These are phyloP conservation scores for Botryotinia globosa DNA, from an alignment of 2,329 filamentous ascomycete species.

Conservation along the genomic window DNA sequence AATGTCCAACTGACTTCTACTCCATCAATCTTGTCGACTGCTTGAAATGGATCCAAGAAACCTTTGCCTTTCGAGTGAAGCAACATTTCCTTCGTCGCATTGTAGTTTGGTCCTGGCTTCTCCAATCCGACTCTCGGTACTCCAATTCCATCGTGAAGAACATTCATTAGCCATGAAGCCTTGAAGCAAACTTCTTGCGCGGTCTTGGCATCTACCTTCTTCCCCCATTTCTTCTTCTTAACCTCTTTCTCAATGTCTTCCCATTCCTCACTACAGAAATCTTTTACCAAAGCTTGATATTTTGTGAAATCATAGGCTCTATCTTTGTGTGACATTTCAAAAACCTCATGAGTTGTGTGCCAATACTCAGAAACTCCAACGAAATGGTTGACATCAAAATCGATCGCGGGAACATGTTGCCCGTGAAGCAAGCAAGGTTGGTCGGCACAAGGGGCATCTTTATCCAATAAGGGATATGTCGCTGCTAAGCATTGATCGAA, in stretches of 20 bases:
- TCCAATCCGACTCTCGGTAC: constrained; percentile 84
- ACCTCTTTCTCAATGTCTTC: constrained; percentile 67
- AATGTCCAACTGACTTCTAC: constrained; percentile 97
- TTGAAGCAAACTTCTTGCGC: constrained; percentile 95
- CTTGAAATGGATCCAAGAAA: constrained; percentile 82
- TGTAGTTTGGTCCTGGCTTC: constrained; percentile 53
- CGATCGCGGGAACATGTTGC: constrained; percentile 88
- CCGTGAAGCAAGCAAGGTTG: constrained; percentile 87
- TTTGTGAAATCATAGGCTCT: constrained; percentile 86
- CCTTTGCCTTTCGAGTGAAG: constrained; percentile 69
- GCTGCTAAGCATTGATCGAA: constrained; percentile 81
- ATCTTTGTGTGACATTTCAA: constrained; percentile 70
- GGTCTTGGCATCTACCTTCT: constrained; percentile 69
- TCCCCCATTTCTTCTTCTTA: constrained; percentile 65
- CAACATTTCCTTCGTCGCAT: constrained; percentile 68
- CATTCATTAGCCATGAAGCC: constrained; percentile 94
- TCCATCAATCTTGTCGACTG: constrained; percentile 86
- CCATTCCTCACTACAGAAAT: constrained; percentile 87
- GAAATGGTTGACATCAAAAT: constrained; percentile 97
- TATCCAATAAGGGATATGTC: constrained; percentile 84
- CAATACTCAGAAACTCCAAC: constrained; percentile 98
- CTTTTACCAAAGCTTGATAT: constrained; percentile 79
- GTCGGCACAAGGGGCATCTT: constrained; percentile 80
- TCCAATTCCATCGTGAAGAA: constrained; percentile 93
- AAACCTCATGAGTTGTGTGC: constrained; percentile 96